These are phyloP conservation scores for Amanita rimosa DNA, from an alignment of 768 basidiomycete genomes.

Conservation along the genomic window DNA sequence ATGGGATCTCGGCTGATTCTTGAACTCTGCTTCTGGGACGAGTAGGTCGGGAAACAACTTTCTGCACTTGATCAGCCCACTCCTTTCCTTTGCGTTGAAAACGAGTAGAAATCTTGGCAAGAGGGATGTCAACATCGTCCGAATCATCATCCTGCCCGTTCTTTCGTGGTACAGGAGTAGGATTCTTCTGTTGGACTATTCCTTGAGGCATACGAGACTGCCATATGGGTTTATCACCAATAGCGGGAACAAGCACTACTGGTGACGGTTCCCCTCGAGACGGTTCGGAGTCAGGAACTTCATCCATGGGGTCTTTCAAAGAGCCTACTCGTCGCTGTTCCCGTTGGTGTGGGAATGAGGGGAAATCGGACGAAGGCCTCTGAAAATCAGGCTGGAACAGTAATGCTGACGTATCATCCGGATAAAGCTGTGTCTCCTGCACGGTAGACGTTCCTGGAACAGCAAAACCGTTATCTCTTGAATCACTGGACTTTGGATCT, in stretches of 20 bases:
- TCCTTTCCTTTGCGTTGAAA: background rate
- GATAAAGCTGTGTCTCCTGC: slow-evolving; percentile 10
- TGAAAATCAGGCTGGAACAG: background rate
- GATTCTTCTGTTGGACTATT: background rate
- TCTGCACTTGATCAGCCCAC: background rate
- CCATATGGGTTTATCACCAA: background rate
- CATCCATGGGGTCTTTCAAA: slow-evolving; percentile 25
- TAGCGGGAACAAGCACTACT: background rate
- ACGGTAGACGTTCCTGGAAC: background rate
- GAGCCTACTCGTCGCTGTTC: slow-evolving; percentile 5
- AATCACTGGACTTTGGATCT: background rate
- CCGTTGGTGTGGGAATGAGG: background rate
- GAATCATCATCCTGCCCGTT: slow-evolving; percentile 14
- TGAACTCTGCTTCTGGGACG: slow-evolving; percentile 14
- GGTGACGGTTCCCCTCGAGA: slow-evolving; percentile 18
- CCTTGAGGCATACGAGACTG: background rate
- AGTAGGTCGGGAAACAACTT: background rate
- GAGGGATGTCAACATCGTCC: slow-evolving; percentile 33
- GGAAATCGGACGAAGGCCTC: background rate
- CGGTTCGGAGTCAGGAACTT: slow-evolving; percentile 60
- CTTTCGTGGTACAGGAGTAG: background rate
- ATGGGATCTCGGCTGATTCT: slow-evolving; percentile 35
- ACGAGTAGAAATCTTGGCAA: slow-evolving; percentile 16
- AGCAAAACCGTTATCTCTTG: background rate
- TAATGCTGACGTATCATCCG: background rate